These are phyloP conservation scores for Sonneratia caseolaris DNA, from an alignment of 345 rosid species.

Conservation along the genomic window DNA sequence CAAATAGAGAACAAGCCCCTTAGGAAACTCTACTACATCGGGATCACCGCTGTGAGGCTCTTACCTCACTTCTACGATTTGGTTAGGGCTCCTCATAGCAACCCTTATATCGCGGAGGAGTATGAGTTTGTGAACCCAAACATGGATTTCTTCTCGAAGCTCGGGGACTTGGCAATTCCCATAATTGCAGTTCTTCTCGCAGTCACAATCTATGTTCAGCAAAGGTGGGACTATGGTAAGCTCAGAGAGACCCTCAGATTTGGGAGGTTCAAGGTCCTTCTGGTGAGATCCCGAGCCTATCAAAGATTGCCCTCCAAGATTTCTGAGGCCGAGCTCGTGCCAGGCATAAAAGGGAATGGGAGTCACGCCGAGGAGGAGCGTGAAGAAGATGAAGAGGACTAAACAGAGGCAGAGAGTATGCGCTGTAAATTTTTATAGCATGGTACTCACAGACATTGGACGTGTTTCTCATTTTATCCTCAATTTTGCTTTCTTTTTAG, in stretches of 20 bases:
- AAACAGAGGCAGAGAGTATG: not conserved
- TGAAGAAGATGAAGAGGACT: constrained; percentile 28
- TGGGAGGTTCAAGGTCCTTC: constrained; percentile 48
- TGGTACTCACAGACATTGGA: not conserved
- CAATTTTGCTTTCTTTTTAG: not conserved
- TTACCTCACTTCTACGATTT: constrained; percentile 76
- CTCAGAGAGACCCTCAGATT: constrained; percentile 41
- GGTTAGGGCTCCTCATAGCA: constrained; percentile 30
- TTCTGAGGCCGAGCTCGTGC: constrained; percentile 59
- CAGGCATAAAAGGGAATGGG: constrained; percentile 27
- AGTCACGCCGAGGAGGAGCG: constrained; percentile 8
- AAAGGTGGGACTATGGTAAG: constrained; percentile 70
- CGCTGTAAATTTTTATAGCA: not conserved
- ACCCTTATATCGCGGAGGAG: constrained; percentile 57
- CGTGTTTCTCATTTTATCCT: not conserved
- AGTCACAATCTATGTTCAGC: constrained; percentile 48
- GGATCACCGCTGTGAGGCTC: constrained; percentile 62
- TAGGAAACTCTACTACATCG: constrained; percentile 48
- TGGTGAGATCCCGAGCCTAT: constrained; percentile 42
- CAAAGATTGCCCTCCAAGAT: constrained; percentile 55
- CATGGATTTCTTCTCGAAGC: constrained; percentile 59
- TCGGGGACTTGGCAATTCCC: constrained; percentile 72
- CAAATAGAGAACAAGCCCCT: constrained; percentile 55
- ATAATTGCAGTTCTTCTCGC: constrained; percentile 48
- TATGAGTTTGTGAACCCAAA: constrained; percentile 66